Base-by-base conservation (phyloP, 2,329 filamentous ascomycete genomes). In the Stemphylium beticola region DNA sequence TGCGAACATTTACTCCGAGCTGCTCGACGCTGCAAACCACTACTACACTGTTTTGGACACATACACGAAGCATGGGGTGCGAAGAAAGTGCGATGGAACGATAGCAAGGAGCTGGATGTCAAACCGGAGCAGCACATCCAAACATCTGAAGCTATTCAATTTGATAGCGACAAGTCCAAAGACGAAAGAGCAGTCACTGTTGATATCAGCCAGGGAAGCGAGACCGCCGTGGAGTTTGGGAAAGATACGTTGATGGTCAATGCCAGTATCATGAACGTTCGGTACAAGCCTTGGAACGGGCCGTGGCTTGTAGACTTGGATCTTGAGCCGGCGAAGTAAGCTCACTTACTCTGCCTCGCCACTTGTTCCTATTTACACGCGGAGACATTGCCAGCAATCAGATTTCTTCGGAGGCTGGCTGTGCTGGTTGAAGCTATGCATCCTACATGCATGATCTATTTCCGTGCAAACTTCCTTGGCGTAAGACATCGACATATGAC, bases 11-110 rank as follows among this genome's bases (percentile, higher is more conserved):
- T 88, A 1, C 74, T 83, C 1, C 72, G 75, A 1, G 85, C 85
- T 0, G 72, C 82, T 1, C 71, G 76, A 47, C 76, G 83, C 5
- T 80, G 79, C 9, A 76, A 74, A 45, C 86, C 86, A 0, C 68
- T 73, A 3, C 45, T 88, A n/a, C 83, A 87, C 66, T 83, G 83
- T 58, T 88, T 87, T 64, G 85, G 85, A 0, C 85, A 87, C 72
- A 86, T 87, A 15, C 84, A 87, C 64, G 82, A 84, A 64, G 82
- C 75, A 0, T 76, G 71, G 71, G 73, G 74, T 14, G 73, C 70
- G 9, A 65, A 71, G 58, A 70, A 63, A 29, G 70, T 80, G 9
- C 52, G 15, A 9, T 81, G 79, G 81, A 57, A 68, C 46, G 60
- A 69, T 1, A 56, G 55, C 3, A 56, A 59, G 1, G 55, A 62